These are phyloP conservation scores for Paecilomyces fulvus DNA, from an alignment of 2,329 filamentous ascomycete genomes.

Conservation along the genomic window DNA sequence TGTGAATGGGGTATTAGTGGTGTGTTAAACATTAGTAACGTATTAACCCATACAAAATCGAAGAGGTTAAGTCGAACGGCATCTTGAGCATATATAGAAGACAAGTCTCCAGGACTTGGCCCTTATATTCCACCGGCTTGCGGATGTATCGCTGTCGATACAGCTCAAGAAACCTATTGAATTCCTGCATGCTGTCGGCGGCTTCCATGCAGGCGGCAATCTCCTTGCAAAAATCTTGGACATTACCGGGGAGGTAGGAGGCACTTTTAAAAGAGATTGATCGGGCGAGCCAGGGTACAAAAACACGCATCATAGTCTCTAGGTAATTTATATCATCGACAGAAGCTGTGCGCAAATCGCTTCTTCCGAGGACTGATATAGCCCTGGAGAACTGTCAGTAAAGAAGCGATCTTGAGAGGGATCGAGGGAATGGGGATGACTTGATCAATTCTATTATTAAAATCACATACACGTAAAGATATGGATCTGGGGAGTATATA, in stretches of 20 bases:
- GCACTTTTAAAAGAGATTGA: background rate
- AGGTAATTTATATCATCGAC: background rate
- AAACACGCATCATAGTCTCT: background rate
- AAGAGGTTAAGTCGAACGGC: slow-evolving; percentile 5
- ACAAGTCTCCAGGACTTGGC: slow-evolving; percentile 3
- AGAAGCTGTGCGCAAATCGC: background rate
- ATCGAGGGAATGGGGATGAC: too few relatives aligned
- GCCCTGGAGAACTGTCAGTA: background rate
- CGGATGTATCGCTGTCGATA: background rate
- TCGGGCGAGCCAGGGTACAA: background rate
- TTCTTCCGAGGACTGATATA: background rate
- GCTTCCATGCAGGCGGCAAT: background rate
- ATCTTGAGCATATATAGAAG: slow-evolving; percentile 7
- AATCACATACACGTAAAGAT: background rate
- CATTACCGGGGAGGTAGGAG: background rate
- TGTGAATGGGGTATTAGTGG: too few relatives aligned
- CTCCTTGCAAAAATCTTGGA: background rate
- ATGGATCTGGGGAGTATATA: background rate
- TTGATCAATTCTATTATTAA: background rate
- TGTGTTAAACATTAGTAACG: background rate
- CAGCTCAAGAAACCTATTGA: background rate
- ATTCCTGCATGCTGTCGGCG: background rate
- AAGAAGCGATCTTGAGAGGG: background rate
- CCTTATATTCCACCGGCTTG: background rate
- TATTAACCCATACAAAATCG: slow-evolving; percentile 2